Percentiles rank a stretch among this genome's conserved stretches.
These are phyloP conservation scores for Lineolata rhizophorae DNA, from an alignment of 495 filamentous ascomycete species.

Conservation along the genomic window DNA sequence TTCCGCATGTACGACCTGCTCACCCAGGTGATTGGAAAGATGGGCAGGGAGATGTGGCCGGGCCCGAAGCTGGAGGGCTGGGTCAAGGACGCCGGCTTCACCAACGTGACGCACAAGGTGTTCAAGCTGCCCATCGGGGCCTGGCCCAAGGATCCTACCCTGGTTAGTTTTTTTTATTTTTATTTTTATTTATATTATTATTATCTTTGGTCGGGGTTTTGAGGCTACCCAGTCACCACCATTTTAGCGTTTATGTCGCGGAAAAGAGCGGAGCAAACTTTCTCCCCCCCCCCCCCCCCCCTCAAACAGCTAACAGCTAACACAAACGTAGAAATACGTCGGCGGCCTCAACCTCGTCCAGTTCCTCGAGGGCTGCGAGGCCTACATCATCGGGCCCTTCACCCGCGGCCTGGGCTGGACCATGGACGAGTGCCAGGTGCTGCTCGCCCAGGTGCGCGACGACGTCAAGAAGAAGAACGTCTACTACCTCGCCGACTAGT, in stretches of 20 bases:
- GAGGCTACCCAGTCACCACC: no score
- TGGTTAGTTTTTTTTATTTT: no score
- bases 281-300: no score
- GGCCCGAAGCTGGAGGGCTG: background rate
- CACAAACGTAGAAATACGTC: constrained; percentile 13
- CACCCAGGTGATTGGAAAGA: background rate
- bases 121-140: background rate
- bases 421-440: background rate
- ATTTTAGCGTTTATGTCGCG: no score
- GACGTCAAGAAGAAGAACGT: no score
- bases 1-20: background rate
- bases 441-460: background rate
- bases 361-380: constrained; percentile 23
- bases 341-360: constrained; percentile 12
- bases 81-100: constrained; percentile 1
- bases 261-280: no score
- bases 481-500: no score
- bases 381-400: no score
- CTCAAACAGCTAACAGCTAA: no score
- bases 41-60: background rate
- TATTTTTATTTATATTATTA: no score
- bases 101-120: background rate
- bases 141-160: background rate
- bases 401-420: no score
- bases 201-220: no score